Evolutionary conservation across 306 rosid genomes (phyloP).

Genomic region (Vigna mungo): DNA sequence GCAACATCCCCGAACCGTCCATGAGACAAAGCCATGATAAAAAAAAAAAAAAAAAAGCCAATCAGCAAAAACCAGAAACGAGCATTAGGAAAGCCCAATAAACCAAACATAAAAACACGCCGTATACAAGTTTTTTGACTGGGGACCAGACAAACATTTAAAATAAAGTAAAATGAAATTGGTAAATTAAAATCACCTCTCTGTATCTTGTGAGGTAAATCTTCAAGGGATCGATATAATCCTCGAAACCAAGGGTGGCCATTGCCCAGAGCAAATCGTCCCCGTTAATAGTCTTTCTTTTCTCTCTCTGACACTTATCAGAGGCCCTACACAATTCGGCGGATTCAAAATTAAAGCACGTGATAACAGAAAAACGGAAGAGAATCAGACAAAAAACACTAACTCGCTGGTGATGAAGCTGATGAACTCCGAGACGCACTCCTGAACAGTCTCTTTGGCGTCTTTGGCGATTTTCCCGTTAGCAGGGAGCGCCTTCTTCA

Average conservation of each 20-base stretch:
- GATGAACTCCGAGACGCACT: slow-evolving; percentile 96
- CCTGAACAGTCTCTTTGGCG: slow-evolving; percentile 95
- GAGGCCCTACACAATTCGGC: slow-evolving; percentile 74
- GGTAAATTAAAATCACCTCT: slow-evolving; percentile 62
- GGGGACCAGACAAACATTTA: slow-evolving; percentile 32
- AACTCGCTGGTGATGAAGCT: slow-evolving; percentile 99
- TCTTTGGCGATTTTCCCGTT: slow-evolving; percentile 97
- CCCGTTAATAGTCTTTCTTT: slow-evolving; percentile 95
- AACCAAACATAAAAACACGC: background rate
- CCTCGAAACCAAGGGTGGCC: slow-evolving; percentile 95
- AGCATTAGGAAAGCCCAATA: background rate
- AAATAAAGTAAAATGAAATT: background rate
- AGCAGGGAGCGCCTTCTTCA: slow-evolving; percentile 97
- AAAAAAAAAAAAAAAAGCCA: slow-evolving; percentile 3
- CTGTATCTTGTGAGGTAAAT: slow-evolving; percentile 83
- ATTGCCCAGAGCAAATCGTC: slow-evolving; percentile 99
- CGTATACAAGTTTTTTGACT: background rate
- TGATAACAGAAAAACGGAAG: background rate
- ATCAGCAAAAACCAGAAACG: slow-evolving; percentile 46
- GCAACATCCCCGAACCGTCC: slow-evolving; percentile 54
- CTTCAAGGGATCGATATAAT: slow-evolving; percentile 90
- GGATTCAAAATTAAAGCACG: background rate
- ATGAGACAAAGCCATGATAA: slow-evolving; percentile 36
- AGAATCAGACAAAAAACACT: slow-evolving; percentile 43
- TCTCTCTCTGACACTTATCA: slow-evolving; percentile 98